phyloP scores from a whole-genome alignment of 2,329 filamentous ascomycete species.

The Colletotrichum sansevieriae region DNA sequence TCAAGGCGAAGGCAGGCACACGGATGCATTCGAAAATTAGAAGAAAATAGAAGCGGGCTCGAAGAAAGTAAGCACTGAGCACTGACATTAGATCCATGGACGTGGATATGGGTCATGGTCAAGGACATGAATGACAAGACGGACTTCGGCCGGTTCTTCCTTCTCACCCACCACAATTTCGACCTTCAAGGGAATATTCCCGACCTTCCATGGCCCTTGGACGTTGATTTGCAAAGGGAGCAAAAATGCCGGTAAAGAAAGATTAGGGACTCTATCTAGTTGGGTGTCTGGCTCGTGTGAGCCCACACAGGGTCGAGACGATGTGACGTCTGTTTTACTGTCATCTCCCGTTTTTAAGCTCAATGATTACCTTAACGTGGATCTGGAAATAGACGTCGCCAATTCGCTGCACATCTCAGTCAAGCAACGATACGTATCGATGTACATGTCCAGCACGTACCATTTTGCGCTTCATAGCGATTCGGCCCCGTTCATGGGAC shows the following conservation, averaged over 20 bases:
- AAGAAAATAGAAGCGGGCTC: neutral
- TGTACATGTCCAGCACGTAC: conserved; percentile 4
- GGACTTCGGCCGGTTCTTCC: conserved; percentile 25
- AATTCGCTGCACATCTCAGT: conserved; percentile 13
- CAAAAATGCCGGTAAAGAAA: no score
- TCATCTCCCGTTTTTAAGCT: conserved; percentile 12
- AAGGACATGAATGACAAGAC: conserved; percentile 14
- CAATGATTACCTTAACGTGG: conserved; percentile 10
- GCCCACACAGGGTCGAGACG: conserved; percentile 12
- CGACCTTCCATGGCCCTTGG: neutral
- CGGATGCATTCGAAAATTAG: neutral
- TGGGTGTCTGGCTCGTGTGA: no score
- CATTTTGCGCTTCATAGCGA: neutral
- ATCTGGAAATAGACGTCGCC: conserved; percentile 28
- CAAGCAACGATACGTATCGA: neutral
- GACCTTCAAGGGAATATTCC: conserved; percentile 13
- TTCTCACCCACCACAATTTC: neutral
- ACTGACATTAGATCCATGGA: conserved; percentile 12
- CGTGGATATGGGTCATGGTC: neutral
- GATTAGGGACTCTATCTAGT: no score
- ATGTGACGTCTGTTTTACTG: conserved; percentile 28
- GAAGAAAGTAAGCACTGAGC: neutral
- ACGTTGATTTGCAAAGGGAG: neutral
- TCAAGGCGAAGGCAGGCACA: conserved; percentile 7
- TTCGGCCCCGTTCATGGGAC: no score